These are phyloP conservation scores for Pisolithus microcarpus DNA, from an alignment of 768 basidiomycete species.

Conservation along the genomic window DNA sequence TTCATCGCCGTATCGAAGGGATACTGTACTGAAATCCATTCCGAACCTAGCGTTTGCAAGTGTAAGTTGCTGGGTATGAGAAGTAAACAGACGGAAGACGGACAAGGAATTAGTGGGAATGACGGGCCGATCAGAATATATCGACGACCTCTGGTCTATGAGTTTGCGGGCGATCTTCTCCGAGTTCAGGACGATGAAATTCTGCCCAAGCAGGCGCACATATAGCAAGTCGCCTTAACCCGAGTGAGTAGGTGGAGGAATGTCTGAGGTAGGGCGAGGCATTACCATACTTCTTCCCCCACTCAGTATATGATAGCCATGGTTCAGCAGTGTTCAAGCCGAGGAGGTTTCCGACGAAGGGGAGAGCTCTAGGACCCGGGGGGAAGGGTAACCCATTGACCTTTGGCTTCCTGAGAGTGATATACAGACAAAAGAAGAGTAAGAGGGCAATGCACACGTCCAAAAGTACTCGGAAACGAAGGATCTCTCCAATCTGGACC, in stretches of 20 bases:
- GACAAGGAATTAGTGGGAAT: conserved; percentile 14
- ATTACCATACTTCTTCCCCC: conserved; percentile 27
- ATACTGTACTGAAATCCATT: conserved; percentile 20
- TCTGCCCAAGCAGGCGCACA: conserved; percentile 17
- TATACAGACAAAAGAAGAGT: conserved; percentile 4
- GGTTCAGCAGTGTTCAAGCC: conserved; percentile 23
- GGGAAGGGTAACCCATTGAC: conserved; percentile 13
- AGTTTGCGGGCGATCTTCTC: conserved; percentile 21
- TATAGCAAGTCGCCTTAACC: conserved; percentile 16
- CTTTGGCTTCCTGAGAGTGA: conserved; percentile 1
- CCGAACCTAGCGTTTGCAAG: conserved; percentile 15
- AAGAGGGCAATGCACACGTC: background rate
- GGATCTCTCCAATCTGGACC: background rate
- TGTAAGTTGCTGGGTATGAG: background rate
- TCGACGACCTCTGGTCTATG: conserved; percentile 20
- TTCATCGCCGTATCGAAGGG: conserved; percentile 23
- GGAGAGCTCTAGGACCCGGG: conserved; percentile 26
- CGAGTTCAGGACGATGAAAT: conserved; percentile 21
- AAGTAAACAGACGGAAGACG: background rate
- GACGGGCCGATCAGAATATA: conserved; percentile 23
- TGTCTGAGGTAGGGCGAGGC: background rate
- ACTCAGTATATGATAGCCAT: conserved; percentile 30
- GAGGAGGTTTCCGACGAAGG: conserved; percentile 22
- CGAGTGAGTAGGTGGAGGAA: background rate
- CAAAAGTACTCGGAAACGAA: background rate